Conservation (phyloP, 164 flowering plant genomes). For the Cinnamomum chago region DNA sequence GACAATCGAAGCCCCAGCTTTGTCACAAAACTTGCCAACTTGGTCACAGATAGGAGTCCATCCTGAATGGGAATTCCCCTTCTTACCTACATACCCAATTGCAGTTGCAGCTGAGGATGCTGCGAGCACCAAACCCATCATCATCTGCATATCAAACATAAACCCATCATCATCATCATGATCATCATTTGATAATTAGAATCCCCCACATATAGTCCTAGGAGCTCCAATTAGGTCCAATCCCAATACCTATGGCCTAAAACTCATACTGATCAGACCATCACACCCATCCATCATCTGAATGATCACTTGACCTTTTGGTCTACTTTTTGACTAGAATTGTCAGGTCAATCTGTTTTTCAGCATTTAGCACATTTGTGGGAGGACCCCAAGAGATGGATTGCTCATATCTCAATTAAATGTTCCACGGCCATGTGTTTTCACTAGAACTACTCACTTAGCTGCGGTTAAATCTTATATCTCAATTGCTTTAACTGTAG, state of each 20-base stretch:
- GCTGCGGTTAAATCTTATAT: too few species aligned
- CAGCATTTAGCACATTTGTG: background rate
- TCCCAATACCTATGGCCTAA: background rate
- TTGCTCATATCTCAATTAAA: background rate
- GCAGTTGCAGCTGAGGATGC: conserved; percentile 57
- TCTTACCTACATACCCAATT: conserved; percentile 37
- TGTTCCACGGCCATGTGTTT: background rate
- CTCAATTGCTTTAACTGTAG: too few species aligned
- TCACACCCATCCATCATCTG: background rate
- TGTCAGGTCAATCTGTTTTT: background rate
- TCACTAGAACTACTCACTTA: too few species aligned
- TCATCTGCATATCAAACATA: conserved; percentile 29
- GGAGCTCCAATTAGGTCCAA: background rate
- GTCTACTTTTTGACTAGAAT: background rate
- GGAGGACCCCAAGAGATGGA: background rate
- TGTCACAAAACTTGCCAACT: conserved; percentile 45
- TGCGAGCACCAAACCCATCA: conserved; percentile 34
- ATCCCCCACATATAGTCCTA: background rate
- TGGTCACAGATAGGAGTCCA: conserved; percentile 50
- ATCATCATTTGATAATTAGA: background rate
- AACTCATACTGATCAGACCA: background rate
- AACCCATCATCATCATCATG: background rate
- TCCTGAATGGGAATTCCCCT: conserved; percentile 40
- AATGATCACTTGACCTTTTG: background rate
- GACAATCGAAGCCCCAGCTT: conserved; percentile 15